Evolutionary conservation across 2,329 filamentous ascomycete genomes (phyloP).

Genomic region (Furcasterigmium sp.): DNA sequence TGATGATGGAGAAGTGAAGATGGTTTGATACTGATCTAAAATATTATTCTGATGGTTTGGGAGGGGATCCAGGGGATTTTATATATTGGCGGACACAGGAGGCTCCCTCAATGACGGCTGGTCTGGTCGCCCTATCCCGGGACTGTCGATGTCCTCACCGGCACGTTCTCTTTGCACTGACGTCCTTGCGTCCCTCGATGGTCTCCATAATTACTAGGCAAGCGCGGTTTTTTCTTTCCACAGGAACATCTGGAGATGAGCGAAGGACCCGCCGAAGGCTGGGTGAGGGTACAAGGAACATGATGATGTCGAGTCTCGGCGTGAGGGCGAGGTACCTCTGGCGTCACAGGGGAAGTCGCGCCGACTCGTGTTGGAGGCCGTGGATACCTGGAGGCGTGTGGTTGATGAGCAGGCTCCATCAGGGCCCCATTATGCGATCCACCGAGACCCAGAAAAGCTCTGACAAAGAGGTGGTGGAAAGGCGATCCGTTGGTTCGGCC

Average conservation of each 20-base stretch:
- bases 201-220: constrained; percentile 14
- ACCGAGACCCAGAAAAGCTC: neutral
- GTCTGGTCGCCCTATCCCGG: too few species aligned
- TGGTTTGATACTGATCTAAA: too few species aligned
- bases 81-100: neutral
- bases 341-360: neutral
- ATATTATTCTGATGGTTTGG: too few species aligned
- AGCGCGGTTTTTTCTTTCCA: constrained; percentile 8
- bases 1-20: neutral
- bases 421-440: neutral
- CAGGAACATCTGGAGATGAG: constrained; percentile 1
- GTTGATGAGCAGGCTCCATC: neutral
- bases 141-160: too few species aligned
- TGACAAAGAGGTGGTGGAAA: neutral
- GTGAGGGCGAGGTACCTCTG: neutral
- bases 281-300: neutral
- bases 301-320: neutral
- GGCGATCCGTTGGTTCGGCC: neutral
- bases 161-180: neutral
- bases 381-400: constrained; percentile 2
- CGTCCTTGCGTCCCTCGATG: neutral
- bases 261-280: neutral
- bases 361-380: constrained; percentile 1
- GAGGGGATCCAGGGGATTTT: neutral
- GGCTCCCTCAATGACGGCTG: too few species aligned